Percentiles rank a stretch among this genome's conserved stretches.
These are phyloP conservation scores for Rubroboletus pulcherrimus DNA, from an alignment of 768 basidiomycete species.

Conservation along the genomic window DNA sequence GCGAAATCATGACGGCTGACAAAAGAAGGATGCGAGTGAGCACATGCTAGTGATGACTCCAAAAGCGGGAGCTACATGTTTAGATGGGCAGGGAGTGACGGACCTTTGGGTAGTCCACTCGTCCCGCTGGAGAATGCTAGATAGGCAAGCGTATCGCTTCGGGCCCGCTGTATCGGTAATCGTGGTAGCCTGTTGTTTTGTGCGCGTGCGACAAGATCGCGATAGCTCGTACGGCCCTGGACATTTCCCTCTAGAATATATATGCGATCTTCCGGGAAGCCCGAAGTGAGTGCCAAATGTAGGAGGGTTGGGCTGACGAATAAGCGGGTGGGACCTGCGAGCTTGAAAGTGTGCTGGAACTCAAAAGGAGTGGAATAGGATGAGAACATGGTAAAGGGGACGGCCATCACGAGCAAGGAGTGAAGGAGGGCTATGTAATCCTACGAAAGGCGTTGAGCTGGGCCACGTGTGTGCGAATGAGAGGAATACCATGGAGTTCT, in stretches of 20 bases:
- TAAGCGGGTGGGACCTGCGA: conserved; percentile 46
- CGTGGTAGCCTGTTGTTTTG: conserved; percentile 36
- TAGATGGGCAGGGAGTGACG: not conserved
- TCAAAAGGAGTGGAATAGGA: conserved; percentile 55
- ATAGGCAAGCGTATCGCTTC: conserved; percentile 58
- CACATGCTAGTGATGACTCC: not conserved
- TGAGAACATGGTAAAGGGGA: conserved; percentile 53
- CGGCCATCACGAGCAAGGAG: conserved; percentile 44
- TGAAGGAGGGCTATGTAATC: conserved; percentile 53
- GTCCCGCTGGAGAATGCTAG: conserved; percentile 77
- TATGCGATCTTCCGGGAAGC: conserved; percentile 39
- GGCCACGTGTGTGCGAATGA: not conserved
- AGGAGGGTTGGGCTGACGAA: conserved; percentile 52
- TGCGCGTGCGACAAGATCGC: conserved; percentile 41
- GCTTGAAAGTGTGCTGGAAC: conserved; percentile 46
- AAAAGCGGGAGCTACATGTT: not conserved
- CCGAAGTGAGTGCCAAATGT: conserved; percentile 37
- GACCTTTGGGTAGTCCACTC: conserved; percentile 72
- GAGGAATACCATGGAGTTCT: conserved; percentile 57
- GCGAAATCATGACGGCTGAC: conserved; percentile 70
- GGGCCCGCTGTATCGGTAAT: conserved; percentile 43
- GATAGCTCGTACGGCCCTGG: conserved; percentile 41
- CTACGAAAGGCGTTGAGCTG: conserved; percentile 28
- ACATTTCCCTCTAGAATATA: conserved; percentile 45
- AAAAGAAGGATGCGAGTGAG: conserved; percentile 1